A percentile compares a stretch with the other conserved stretches of the same genome.
phyloP scores from a whole-genome alignment of 1,139 yeast genomes.

The Blastobotrys arbuscula region DNA sequence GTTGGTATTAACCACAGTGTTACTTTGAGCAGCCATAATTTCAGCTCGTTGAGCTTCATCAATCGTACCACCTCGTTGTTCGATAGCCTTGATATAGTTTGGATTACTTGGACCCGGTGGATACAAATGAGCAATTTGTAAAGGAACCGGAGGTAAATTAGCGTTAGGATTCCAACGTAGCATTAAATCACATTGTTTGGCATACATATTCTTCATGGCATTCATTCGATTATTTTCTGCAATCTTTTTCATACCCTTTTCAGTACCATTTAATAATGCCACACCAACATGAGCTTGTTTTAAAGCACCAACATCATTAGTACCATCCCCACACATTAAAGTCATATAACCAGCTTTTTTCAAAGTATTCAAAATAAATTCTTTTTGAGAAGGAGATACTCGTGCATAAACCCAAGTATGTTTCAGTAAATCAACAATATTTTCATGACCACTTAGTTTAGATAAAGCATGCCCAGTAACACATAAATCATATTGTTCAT shows the following conservation, averaged over 20 bases:
- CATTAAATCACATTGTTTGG: slow-evolving; percentile 77
- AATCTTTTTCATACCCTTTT: slow-evolving; percentile 84
- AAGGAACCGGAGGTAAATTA: slow-evolving; percentile 92
- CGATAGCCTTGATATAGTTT: slow-evolving; percentile 77
- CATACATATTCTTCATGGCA: slow-evolving; percentile 61
- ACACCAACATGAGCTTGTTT: slow-evolving; percentile 98
- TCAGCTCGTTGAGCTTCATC: slow-evolving; percentile 53
- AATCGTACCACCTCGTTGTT: slow-evolving; percentile 64
- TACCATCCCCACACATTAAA: slow-evolving; percentile 99
- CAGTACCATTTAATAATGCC: slow-evolving; percentile 94
- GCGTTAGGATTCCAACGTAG: slow-evolving; percentile 60
- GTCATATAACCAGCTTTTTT: slow-evolving; percentile 90
- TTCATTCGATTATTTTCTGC: slow-evolving; percentile 75
- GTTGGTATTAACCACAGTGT: slow-evolving; percentile 28
- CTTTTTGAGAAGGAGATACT: slow-evolving; percentile 95
- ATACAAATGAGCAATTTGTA: slow-evolving; percentile 81
- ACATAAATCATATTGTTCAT: slow-evolving; percentile 75
- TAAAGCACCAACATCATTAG: slow-evolving; percentile 98
- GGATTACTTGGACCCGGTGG: slow-evolving; percentile 97
- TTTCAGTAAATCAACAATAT: slow-evolving; percentile 65
- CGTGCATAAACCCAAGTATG: slow-evolving; percentile 98
- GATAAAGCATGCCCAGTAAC: slow-evolving; percentile 88
- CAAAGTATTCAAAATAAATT: slow-evolving; percentile 74
- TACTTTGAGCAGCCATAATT: slow-evolving; percentile 44
- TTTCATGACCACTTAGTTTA: slow-evolving; percentile 47